Evolutionary conservation across 225 moss, liverwort and hornwort species (phyloP), one percentile per base, ranked within the genome.

Genomic region (Marchantia paleacea): DNA sequence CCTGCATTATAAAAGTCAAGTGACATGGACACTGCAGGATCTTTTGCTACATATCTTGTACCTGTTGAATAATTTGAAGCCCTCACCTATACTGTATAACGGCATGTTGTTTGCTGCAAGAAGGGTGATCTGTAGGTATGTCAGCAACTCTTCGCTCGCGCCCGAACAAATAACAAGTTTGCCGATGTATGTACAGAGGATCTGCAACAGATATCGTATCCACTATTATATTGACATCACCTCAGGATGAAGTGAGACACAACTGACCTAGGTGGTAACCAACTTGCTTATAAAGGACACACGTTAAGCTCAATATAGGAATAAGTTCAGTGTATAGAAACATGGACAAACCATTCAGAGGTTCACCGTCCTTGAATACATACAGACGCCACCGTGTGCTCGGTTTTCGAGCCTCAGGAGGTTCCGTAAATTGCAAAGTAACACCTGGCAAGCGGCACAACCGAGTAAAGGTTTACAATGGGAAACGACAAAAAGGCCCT

Each of bases 71-170:
- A 54, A 53, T 24, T 22, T 73, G 12, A 66, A 28, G 39, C 5
- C 26, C 62, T 74, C 82, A 99, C 99, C 99, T 91, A 85, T 95
- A 99, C 77, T 99, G 99, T 82, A 99, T 95, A 49, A 99, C 92
- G 6, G 99, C 94, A 91, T 99, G 99, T 81, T 99, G 99, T 86
- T 99, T 99, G 92, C 99, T 99, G 88, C 99, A 99, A 52, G 99
- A 99, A 53, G 95, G 99, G 82, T 99, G 99, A 82, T 99, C 99
- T 47, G 99, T 95, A 25, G 99, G 99, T 72, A 99, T 83, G 74
- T 99, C 99, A 68, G 95, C 99, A 75, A 99, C 99, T 89, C 88
- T 89, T 53, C 99, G 86, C 82, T 99, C 99, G 66, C 99, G 91
- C 75, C 99, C 99, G 85, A 99, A 95, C 82, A 99, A 86, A 81